A percentile compares a stretch with the other conserved stretches of the same genome.
Evolutionary conservation across 768 basidiomycete genomes (phyloP).

Genomic region (Terana coerulea): DNA sequence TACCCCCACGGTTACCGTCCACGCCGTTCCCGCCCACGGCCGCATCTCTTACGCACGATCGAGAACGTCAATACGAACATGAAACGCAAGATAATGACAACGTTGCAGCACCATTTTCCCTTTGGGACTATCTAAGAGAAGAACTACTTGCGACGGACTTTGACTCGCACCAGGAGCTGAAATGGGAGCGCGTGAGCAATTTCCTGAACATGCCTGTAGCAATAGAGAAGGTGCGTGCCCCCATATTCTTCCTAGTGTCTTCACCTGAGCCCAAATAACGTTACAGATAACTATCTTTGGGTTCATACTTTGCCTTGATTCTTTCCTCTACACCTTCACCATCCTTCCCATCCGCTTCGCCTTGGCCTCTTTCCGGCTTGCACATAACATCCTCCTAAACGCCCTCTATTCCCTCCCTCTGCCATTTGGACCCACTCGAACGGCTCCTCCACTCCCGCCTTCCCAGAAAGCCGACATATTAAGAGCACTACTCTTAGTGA

Average conservation of each 20-base stretch:
- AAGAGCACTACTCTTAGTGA: conserved; percentile 69
- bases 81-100: conserved; percentile 9
- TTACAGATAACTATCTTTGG: conserved; percentile 87
- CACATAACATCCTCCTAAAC: conserved; percentile 44
- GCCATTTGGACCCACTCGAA: no score
- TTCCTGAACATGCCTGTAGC: conserved; percentile 91
- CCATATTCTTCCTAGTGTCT: not conserved
- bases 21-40: conserved; percentile 10
- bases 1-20: conserved; percentile 16
- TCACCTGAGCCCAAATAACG: not conserved
- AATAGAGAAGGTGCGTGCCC: conserved; percentile 77
- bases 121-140: conserved; percentile 91
- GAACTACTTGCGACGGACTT: conserved; percentile 91
- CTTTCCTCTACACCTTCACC: conserved; percentile 97
- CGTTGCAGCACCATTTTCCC: conserved; percentile 50
- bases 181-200: conserved; percentile 96
- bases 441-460: conserved; percentile 60
- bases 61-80: not conserved
- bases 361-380: conserved; percentile 61
- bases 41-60: not conserved
- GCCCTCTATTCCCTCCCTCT: no score
- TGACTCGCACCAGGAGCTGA: conserved; percentile 89
- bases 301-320: conserved; percentile 90
- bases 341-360: conserved; percentile 88
- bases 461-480: conserved; percentile 92